Conservation (phyloP, 352 stramenopile species). For the Saprolegnia diclina region DNA sequence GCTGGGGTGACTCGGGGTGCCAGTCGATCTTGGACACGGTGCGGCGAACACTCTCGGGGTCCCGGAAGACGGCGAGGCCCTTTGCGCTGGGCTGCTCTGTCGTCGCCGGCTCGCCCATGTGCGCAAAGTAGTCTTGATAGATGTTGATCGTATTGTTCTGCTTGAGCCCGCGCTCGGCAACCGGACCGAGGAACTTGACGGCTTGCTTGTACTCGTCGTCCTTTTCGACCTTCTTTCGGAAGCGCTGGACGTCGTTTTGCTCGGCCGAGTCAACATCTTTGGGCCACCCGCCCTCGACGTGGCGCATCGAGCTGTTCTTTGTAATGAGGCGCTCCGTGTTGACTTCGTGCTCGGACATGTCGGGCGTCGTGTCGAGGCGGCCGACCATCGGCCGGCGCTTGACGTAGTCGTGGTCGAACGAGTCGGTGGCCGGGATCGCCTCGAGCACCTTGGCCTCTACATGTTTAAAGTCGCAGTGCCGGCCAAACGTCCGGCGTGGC, state of each 20-base stretch:
- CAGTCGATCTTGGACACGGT: constrained; percentile 96
- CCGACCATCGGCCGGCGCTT: constrained; percentile 81
- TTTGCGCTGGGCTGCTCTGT: constrained; percentile 95
- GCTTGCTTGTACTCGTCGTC: constrained; percentile 95
- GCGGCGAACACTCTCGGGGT: constrained; percentile 89
- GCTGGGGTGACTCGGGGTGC: constrained; percentile 93
- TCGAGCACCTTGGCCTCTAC: constrained; percentile 88
- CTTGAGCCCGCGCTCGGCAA: constrained; percentile 91
- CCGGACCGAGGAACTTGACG: constrained; percentile 88
- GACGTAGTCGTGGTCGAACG: constrained; percentile 88
- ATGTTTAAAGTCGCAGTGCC: constrained; percentile 88
- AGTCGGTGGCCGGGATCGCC: constrained; percentile 76
- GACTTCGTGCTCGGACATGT: constrained; percentile 89
- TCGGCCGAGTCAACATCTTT: constrained; percentile 97
- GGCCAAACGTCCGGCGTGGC: constrained; percentile 89
- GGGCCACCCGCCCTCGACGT: constrained; percentile 95
- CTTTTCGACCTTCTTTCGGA: constrained; percentile 97
- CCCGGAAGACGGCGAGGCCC: constrained; percentile 95
- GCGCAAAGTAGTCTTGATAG: constrained; percentile 95
- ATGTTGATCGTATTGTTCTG: constrained; percentile 99
- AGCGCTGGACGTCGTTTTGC: constrained; percentile 93
- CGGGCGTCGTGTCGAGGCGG: constrained; percentile 83
- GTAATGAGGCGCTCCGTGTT: constrained; percentile 92
- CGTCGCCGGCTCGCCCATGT: constrained; percentile 87
- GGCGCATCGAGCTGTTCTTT: constrained; percentile 91